Conservation (phyloP, 495 filamentous ascomycete genomes). For the Annulohypoxylon maeteangense region DNA sequence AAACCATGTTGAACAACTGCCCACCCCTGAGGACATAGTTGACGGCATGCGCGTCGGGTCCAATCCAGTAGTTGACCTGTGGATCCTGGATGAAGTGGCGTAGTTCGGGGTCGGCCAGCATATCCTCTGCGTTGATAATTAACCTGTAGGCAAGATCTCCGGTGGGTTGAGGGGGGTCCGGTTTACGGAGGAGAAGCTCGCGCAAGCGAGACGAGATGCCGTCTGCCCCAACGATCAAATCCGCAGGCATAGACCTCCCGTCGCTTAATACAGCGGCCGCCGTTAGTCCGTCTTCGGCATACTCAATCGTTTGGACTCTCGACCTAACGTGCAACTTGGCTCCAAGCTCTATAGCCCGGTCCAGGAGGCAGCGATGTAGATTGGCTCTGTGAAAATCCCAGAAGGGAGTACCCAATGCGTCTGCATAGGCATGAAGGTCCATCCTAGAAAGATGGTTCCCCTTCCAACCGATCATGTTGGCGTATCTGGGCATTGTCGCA, state of each 20-base stretch:
- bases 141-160: constrained; percentile 76
- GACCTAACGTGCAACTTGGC: constrained; percentile 60
- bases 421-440: constrained; percentile 56
- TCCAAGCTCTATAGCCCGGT: constrained; percentile 64
- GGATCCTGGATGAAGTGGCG: constrained; percentile 61
- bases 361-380: constrained; percentile 64
- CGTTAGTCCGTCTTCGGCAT: constrained; percentile 47
- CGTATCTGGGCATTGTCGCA: constrained; percentile 51
- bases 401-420: constrained; percentile 61
- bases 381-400: constrained; percentile 70
- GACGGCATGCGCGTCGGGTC: constrained; percentile 71
- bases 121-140: constrained; percentile 65
- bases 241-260: constrained; percentile 53
- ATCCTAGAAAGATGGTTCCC: constrained; percentile 53
- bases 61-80: constrained; percentile 74
- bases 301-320: constrained; percentile 52
- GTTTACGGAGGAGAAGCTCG: constrained; percentile 58
- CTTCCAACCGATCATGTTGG: constrained; percentile 57
- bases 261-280: constrained; percentile 45
- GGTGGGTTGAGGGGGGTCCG: constrained; percentile 62
- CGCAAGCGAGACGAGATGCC: constrained; percentile 65
- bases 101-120: constrained; percentile 63
- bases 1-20: constrained; percentile 72
- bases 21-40: constrained; percentile 71
- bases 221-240: constrained; percentile 69